Percentiles rank a stretch among this genome's conserved stretches.
Conservation (phyloP, 805 yeast species). For the Wickerhamomyces bovis region DNA sequence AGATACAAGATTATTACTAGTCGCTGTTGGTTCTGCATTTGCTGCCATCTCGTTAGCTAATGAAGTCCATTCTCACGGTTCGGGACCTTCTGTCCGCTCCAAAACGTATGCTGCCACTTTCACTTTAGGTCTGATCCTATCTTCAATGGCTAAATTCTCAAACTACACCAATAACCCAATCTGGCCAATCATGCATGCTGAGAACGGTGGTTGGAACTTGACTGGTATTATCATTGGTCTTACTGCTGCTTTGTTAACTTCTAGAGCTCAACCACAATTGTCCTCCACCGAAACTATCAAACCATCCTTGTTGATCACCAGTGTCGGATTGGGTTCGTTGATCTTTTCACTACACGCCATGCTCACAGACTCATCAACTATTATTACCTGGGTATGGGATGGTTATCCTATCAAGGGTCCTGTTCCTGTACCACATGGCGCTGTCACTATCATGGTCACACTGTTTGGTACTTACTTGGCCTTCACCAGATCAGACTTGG, state of each 20-base stretch:
- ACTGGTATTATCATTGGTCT: slow-evolving; percentile 63
- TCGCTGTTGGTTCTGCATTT: slow-evolving; percentile 62
- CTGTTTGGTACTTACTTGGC: slow-evolving; percentile 51
- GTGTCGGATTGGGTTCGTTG: slow-evolving; percentile 71
- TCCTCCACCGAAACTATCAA: slow-evolving; percentile 18
- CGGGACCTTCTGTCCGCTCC: slow-evolving; percentile 17
- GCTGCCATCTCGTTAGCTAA: slow-evolving; percentile 49
- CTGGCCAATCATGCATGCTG: slow-evolving; percentile 89
- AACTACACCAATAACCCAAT: slow-evolving; percentile 85
- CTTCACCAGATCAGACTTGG: slow-evolving; percentile 16
- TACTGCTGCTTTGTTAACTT: slow-evolving; percentile 57
- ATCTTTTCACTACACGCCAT: slow-evolving; percentile 68
- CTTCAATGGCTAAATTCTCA: slow-evolving; percentile 71
- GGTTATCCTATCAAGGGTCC: slow-evolving; percentile 90
- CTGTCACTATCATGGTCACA: slow-evolving; percentile 55
- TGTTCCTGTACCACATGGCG: slow-evolving; percentile 76
- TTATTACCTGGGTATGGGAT: slow-evolving; percentile 94
- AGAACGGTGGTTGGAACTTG: slow-evolving; percentile 81
- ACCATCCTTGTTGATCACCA: slow-evolving; percentile 43
- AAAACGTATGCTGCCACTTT: slow-evolving; percentile 43
- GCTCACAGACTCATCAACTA: slow-evolving; percentile 77
- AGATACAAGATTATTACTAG: slow-evolving; percentile 55
- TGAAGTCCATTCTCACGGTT: slow-evolving; percentile 24
- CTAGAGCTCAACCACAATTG: slow-evolving; percentile 18
- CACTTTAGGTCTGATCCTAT: slow-evolving; percentile 62